Evolutionary conservation across 495 filamentous ascomycete species (phyloP), one percentile per base, ranked within the genome.

Genomic region (Wilcoxina mikolae): DNA sequence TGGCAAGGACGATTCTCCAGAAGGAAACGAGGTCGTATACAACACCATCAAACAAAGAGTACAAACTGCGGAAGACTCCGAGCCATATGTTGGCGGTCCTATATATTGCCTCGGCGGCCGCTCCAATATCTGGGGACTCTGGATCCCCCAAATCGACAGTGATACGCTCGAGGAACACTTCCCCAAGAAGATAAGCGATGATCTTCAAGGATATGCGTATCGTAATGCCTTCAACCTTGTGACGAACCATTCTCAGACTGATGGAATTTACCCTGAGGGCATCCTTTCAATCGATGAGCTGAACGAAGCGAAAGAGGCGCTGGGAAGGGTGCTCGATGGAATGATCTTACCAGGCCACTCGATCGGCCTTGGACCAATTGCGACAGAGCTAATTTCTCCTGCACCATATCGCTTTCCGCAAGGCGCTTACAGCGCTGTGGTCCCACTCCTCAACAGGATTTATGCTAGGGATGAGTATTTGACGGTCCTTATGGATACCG

Each of bases 101-200:
- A n/a, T 39, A 10, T 39, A 39, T 39, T 39, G 33, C n/a, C 33
- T 39, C 10, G 33, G 33, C n/a, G 33, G 33, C n/a, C 33, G 33
- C 33, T 39, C 33, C 33, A 39, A 39, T 39, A n/a, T 39, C n/a
- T 39, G 33, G 33, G 33, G 33, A 46, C 42, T 46, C 7, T 46
- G 42, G 42, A 46, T 46, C n/a, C 42, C 42, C n/a, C 42, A 20
- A 5, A 17, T 35, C 31, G 15, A 35, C 31, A 35, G 15, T 5
- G 31, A 5, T 15, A 7, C 31, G 31, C 31, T 35, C 31, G 31
- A 35, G 7, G 7, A 35, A 15, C 15, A 35, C 31, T 35, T 35
- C 31, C 31, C 31, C 31, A 15, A 5, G 5, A 15, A n/a, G n/a
- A n/a, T n/a, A n/a, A n/a, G n/a, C n/a, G n/a, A n/a, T n/a, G n/a